Base-by-base conservation (phyloP, 345 rosid genomes). In the Toxicodendron radicans region DNA sequence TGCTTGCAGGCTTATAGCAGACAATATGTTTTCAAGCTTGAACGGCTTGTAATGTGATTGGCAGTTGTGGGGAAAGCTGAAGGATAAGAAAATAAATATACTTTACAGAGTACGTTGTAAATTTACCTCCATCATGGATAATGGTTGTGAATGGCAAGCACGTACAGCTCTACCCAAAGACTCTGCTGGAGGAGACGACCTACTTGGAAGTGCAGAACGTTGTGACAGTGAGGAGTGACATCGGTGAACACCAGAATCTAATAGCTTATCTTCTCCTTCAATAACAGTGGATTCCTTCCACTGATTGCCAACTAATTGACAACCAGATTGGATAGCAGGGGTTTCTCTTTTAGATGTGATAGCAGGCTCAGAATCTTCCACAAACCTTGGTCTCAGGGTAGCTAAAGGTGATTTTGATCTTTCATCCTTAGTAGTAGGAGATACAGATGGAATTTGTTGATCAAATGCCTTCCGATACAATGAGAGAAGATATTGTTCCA, bases 401-500 rank as follows among this genome's bases (percentile, higher is more conserved):
- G 84, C 75, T 43, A 78, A 57, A 43, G 89, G 85, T 75, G 88
- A 78, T 66, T 82, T 91, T 64, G 76, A 70, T 64, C 78, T 85
- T 80, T 85, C 80, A 59, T 85, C 83, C 76, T 83, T 84, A 66
- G 77, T 63, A 20, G 88, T 85, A 65, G 43, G 43, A 38, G 94
- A 81, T 53, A 82, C 82, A 45, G 86, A 74, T 67, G 89, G 79
- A 57, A 73, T 41, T 81, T 85, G 87, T 65, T 90, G 91, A 75
- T 91, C 97, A 87, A 95, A 95, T 45, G 93, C 93, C 78, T 86
- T 89, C 16, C 99, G 83, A 73, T 95, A 95, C 60, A 95, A 78
- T 2, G 92, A 88, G 64, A 95, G 97, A 83, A 95, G 99, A 78
- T 91, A 87, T 49, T 93, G 98, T 57, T 95, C 99, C 79, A 95